phyloP scores from a whole-genome alignment of 177 flowering plant genomes.

The Vitis hybrid region DNA sequence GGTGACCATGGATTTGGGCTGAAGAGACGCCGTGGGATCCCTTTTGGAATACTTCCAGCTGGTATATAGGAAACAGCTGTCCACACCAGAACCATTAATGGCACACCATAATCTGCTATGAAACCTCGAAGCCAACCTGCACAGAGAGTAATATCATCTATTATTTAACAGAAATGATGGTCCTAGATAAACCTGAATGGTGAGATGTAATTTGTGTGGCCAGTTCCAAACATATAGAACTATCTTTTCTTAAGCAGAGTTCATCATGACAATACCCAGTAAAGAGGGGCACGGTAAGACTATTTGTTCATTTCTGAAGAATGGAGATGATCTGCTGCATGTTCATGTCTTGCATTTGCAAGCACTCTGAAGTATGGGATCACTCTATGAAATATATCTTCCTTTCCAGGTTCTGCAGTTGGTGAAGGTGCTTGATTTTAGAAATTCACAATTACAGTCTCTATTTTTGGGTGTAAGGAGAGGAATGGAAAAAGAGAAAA shows the following conservation, averaged over 20 bases:
- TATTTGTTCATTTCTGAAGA: too few species aligned
- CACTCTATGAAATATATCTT: too few species aligned
- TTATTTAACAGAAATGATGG: neutral
- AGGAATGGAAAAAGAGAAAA: too few species aligned
- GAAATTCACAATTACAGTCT: too few species aligned
- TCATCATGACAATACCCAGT: neutral
- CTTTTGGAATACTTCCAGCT: slow-evolving; percentile 27
- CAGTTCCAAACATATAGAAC: neutral
- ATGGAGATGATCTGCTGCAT: too few species aligned
- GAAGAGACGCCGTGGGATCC: slow-evolving; percentile 37
- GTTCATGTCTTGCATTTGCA: too few species aligned
- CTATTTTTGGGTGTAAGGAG: too few species aligned
- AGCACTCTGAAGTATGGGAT: too few species aligned
- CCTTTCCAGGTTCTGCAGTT: too few species aligned
- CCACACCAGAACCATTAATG: slow-evolving; percentile 46
- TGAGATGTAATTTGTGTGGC: neutral
- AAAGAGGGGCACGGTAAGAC: too few species aligned
- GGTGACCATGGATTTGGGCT: slow-evolving; percentile 43
- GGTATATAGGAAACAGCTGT: slow-evolving; percentile 37
- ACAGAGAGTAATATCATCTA: neutral
- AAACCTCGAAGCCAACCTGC: slow-evolving; percentile 37
- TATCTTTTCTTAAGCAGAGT: neutral
- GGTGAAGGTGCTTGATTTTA: too few species aligned
- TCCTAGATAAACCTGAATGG: neutral
- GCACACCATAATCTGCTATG: slow-evolving; percentile 49